Conservation (phyloP, 164 flowering plant genomes). For the Vitis cinerea region DNA sequence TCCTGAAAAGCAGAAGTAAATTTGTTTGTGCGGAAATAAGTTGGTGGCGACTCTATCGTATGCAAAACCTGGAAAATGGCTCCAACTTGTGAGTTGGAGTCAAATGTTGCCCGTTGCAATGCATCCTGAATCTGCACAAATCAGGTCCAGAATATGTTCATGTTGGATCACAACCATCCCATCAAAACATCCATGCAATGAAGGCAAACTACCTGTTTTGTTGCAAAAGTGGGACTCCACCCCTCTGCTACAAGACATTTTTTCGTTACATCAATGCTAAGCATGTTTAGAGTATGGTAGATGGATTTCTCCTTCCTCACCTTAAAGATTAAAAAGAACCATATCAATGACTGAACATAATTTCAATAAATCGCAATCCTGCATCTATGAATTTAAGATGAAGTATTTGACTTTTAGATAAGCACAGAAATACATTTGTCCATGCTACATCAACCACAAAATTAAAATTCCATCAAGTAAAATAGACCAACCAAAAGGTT, state of each 20-base stretch:
- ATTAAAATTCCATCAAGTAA: background rate
- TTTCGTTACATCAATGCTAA: constrained; percentile 93
- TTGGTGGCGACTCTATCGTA: constrained; percentile 78
- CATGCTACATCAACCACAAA: background rate
- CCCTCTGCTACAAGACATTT: constrained; percentile 98
- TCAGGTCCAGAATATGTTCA: constrained; percentile 7
- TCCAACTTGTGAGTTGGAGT: constrained; percentile 84
- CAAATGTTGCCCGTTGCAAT: constrained; percentile 67
- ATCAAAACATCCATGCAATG: background rate
- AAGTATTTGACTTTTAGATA: background rate
- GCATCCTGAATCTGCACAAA: constrained; percentile 76
- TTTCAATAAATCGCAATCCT: too few relatives aligned
- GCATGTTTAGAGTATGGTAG: constrained; percentile 92
- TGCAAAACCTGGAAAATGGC: constrained; percentile 76
- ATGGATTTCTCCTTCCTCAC: constrained; percentile 86
- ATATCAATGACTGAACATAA: background rate
- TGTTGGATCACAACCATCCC: background rate
- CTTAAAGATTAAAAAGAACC: constrained; percentile 40
- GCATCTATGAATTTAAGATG: background rate
- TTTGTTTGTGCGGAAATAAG: constrained; percentile 82
- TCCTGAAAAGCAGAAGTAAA: constrained; percentile 82
- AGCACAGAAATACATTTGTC: background rate
- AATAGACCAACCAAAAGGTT: constrained; percentile 44
- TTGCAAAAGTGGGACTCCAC: constrained; percentile 92
- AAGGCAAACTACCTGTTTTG: constrained; percentile 53